phyloP scores from a whole-genome alignment of 2,329 filamentous ascomycete species.

The Hirsutella rhossiliensis region DNA sequence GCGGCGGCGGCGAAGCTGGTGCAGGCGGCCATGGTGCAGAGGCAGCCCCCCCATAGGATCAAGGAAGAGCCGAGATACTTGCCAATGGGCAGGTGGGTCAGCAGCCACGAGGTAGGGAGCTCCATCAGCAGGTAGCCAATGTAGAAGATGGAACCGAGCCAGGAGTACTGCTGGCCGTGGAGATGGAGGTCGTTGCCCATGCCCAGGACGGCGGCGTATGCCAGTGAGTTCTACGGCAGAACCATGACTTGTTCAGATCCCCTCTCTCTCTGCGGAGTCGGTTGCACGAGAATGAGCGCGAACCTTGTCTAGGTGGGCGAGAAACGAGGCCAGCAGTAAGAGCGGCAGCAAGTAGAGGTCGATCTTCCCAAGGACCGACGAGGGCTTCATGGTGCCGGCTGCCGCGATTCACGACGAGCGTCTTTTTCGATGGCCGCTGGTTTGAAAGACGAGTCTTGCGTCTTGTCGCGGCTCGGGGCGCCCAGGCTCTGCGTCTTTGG shows the following conservation, averaged over 20 bases:
- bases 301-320: not conserved
- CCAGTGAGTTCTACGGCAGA: not conserved
- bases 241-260: not conserved
- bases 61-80: constrained; percentile 33
- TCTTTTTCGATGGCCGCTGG: no score
- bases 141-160: constrained; percentile 39
- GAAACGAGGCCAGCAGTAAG: not conserved
- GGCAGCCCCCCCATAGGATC: constrained; percentile 33
- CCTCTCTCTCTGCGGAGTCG: not conserved
- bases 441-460: no score
- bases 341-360: not conserved
- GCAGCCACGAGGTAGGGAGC: constrained; percentile 33
- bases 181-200: constrained; percentile 7
- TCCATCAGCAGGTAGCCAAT: constrained; percentile 35
- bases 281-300: not conserved
- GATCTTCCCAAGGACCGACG: not conserved
- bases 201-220: not conserved
- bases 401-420: no score
- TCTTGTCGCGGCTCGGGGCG: no score
- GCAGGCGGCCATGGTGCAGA: constrained; percentile 29
- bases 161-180: constrained; percentile 43
- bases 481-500: no score
- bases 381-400: not conserved
- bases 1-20: constrained; percentile 33
- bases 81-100: constrained; percentile 32